phyloP scores from a whole-genome alignment of 2,329 filamentous ascomycete genomes.

The Ophiostoma montium region DNA sequence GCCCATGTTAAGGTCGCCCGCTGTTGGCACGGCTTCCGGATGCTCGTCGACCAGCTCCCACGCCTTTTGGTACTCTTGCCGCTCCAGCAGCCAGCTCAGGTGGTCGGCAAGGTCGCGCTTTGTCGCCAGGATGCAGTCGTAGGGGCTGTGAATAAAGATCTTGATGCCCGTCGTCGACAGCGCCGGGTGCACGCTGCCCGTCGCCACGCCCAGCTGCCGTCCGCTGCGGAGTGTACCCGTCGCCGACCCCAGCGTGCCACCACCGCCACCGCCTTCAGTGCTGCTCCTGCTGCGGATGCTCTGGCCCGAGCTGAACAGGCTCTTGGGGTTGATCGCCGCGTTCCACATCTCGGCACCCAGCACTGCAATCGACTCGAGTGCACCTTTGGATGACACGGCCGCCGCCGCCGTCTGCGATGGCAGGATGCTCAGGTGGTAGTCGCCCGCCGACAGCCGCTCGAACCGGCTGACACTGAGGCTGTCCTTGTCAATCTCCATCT shows the following conservation, averaged over 20 bases:
- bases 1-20: conserved; percentile 25
- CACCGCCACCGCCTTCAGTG: conserved; percentile 15
- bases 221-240: conserved; percentile 4
- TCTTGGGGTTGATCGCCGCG: conserved; percentile 72
- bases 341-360: conserved; percentile 74
- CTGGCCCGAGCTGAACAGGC: conserved; percentile 74
- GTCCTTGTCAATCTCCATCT: conserved; percentile 79
- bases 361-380: conserved; percentile 61
- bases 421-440: conserved; percentile 80
- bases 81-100: conserved; percentile 71
- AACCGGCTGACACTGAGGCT: conserved; percentile 74
- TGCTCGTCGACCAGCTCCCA: conserved; percentile 85
- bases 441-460: conserved; percentile 70
- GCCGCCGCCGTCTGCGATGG: conserved; percentile 57
- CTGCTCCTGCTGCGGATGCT: conserved; percentile 54
- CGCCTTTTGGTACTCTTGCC: conserved; percentile 65
- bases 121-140: conserved; percentile 86
- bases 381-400: conserved; percentile 51
- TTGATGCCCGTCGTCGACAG: conserved; percentile 45
- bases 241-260: background rate
- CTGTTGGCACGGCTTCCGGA: conserved; percentile 51
- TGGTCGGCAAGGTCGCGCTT: conserved; percentile 79
- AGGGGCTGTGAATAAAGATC: conserved; percentile 91
- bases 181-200: conserved; percentile 32
- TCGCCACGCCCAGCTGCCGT: conserved; percentile 9